A percentile compares a stretch with the other conserved stretches of the same genome.
Evolutionary conservation across 768 basidiomycete genomes (phyloP).

Genomic region (Amanita exitialis): DNA sequence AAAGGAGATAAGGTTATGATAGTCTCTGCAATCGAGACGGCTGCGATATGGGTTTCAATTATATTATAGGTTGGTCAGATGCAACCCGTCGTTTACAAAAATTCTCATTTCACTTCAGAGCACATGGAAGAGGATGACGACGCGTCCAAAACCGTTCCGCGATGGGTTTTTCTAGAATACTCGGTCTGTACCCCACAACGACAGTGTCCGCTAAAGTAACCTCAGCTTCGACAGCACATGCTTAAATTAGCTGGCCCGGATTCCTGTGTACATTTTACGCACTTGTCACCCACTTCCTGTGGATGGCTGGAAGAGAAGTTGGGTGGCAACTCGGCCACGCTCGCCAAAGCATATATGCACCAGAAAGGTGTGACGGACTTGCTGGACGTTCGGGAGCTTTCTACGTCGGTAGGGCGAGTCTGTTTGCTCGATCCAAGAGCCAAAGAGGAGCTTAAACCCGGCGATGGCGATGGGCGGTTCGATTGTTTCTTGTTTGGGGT

Average conservation of each 20-base stretch:
- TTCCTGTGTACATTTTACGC: slow-evolving; percentile 72
- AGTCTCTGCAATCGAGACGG: too few relatives aligned
- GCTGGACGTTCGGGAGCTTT: slow-evolving; percentile 28
- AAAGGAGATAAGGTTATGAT: neutral
- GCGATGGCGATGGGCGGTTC: slow-evolving; percentile 69
- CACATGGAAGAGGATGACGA: slow-evolving; percentile 95
- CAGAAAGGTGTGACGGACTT: slow-evolving; percentile 46
- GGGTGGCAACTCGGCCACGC: slow-evolving; percentile 4
- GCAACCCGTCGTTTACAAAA: neutral
- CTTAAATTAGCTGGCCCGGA: slow-evolving; percentile 57
- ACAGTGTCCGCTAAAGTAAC: neutral
- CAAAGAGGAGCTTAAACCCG: slow-evolving; percentile 51
- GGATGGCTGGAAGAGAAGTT: slow-evolving; percentile 31
- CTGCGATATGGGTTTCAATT: slow-evolving; percentile 4
- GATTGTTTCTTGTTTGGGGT: slow-evolving; percentile 90
- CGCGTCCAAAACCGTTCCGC: slow-evolving; percentile 57
- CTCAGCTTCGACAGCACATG: slow-evolving; percentile 56
- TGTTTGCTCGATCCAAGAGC: slow-evolving; percentile 96
- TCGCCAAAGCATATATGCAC: slow-evolving; percentile 36
- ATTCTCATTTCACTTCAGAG: slow-evolving; percentile 33
- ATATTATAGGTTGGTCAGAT: neutral
- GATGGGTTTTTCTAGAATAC: slow-evolving; percentile 94
- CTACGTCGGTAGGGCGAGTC: slow-evolving; percentile 43
- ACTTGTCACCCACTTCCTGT: slow-evolving; percentile 67
- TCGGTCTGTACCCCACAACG: slow-evolving; percentile 32